A percentile compares a stretch with the other conserved stretches of the same genome.
Evolutionary conservation across 2,329 filamentous ascomycete genomes (phyloP).

Genomic region (Xylariales sp.): DNA sequence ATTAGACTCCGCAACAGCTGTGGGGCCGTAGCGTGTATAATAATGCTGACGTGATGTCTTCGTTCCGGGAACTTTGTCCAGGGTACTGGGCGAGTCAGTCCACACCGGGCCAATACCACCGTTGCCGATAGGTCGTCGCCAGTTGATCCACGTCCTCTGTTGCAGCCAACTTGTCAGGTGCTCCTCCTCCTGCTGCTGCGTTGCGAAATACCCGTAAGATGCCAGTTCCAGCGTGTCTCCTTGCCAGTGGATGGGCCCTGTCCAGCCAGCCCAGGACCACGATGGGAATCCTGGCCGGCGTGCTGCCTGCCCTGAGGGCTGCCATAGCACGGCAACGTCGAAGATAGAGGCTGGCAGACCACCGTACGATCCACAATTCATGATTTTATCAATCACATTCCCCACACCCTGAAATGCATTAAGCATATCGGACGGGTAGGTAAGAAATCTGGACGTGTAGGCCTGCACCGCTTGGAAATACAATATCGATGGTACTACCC

Average conservation of each 20-base stretch:
- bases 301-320: background rate
- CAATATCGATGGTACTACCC: background rate
- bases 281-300: background rate
- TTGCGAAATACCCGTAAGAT: background rate
- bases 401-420: background rate
- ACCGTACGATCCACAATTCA: background rate
- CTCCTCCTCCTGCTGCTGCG: background rate
- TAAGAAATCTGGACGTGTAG: background rate
- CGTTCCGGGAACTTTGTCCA: no score
- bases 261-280: background rate
- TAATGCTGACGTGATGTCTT: no score
- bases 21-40: no score
- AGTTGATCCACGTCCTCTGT: background rate
- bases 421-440: background rate
- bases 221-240: background rate
- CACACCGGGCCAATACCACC: no score
- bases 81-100: no score
- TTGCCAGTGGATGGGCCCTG: background rate
- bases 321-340: background rate
- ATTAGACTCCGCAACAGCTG: no score
- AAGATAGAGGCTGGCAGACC: background rate
- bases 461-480: background rate
- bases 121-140: no score
- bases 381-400: background rate
- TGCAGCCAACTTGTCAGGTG: background rate